Base-by-base conservation (phyloP, 2,329 filamentous ascomycete genomes). In the Zymoseptoria pseudotritici region DNA sequence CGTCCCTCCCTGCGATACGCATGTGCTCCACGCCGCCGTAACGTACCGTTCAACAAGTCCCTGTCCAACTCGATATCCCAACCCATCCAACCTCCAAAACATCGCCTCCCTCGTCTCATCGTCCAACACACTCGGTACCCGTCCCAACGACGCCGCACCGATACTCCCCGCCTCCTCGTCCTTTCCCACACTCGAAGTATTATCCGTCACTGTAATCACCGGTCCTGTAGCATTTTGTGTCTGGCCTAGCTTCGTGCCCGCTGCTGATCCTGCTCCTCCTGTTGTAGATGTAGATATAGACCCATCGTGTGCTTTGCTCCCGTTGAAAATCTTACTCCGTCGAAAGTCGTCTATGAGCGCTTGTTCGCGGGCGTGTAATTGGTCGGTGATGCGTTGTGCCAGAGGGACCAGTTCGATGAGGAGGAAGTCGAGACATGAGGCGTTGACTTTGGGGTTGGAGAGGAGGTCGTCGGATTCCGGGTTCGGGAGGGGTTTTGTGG, bases 401-500 rank as follows among this genome's bases (percentile, higher is more conserved):
- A 97, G 88, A 49, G 94, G 94, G 17, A 99, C 94, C 58, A 99
- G 85, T 79, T 99, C 94, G 73, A 97, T 97, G 68, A 99, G 84
- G 59, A 99, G 84, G 68, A 99, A 88, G 76, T 99, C 94, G 69
- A 99, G 86, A 73, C 89, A 91, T 54, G 93, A 94, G 59, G 88
- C 85, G 77, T 84, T 88, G 69, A 97, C 59, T 65, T 71, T 72
- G 56, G 72, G 69, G 58, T 67, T 65, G 31, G 63, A 60, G 50
- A 65, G 55, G 55, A 70, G 65, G 60, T 70, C 67, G 60, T 61
- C 62, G 51, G 61, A 56, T 53, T 57, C 55, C 8, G 58, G 26
- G 21, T 58, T 57, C 5, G 59, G 58, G 36, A 58, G 50, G 17
- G 58, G 55, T 13, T 57, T 52, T 36, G 56, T 63, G 26, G 63